Conservation (phyloP, 306 rosid species). For the Neltuma alba region DNA sequence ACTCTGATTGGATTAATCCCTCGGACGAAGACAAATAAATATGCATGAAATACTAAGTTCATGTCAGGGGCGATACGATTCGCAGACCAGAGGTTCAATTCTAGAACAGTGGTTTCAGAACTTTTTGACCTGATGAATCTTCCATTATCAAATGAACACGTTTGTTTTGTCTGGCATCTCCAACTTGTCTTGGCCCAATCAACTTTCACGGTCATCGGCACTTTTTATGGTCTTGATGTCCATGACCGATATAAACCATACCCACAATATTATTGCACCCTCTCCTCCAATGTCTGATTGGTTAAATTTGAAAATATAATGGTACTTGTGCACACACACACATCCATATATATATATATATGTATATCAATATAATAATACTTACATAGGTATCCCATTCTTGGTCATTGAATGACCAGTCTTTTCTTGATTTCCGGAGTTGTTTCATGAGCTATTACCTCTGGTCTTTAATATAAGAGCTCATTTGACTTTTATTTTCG, state of each 20-base stretch:
- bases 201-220: background rate
- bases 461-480: too few species aligned
- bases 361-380: too few species aligned
- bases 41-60: background rate
- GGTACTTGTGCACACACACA: too few species aligned
- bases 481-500: too few species aligned
- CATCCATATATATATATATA: too few species aligned
- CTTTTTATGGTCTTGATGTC: background rate
- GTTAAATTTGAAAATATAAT: background rate
- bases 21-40: background rate
- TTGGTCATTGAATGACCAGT: too few species aligned
- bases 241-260: background rate
- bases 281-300: background rate
- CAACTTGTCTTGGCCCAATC: background rate
- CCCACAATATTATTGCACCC: background rate
- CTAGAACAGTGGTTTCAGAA: background rate
- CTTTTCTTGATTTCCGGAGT: too few species aligned
- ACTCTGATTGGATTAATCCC: background rate
- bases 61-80: background rate
- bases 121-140: constrained; percentile 1
- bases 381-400: too few species aligned
- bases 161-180: background rate
- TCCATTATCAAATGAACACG: background rate
- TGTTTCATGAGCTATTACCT: too few species aligned
- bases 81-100: background rate